Evolutionary conservation across 129 eudicot genomes (phyloP).

Genomic region (Solidago caesia): DNA sequence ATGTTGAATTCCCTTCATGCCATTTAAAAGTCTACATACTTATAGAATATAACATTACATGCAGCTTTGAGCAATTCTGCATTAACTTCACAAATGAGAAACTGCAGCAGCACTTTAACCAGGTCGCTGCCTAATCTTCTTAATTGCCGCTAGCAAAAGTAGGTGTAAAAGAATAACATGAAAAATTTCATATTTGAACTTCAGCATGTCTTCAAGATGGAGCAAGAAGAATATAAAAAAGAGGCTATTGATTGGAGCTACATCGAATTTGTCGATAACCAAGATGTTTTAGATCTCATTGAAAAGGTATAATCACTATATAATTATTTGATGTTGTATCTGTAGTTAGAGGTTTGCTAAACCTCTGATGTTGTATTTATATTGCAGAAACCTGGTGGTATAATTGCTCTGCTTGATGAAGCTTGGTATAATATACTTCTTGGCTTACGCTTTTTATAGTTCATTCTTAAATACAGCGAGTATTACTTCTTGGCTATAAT

Average conservation of each 20-base stretch:
- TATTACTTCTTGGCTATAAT: not conserved
- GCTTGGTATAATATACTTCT: conserved; percentile 67
- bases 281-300: conserved; percentile 98
- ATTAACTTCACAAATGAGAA: conserved; percentile 97
- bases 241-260: conserved; percentile 98
- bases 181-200: conserved; percentile 19
- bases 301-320: conserved; percentile 62
- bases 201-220: conserved; percentile 99
- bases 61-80: conserved; percentile 99
- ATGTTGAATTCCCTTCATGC: conserved; percentile 17
- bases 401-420: conserved; percentile 95
- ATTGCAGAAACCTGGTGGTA: conserved; percentile 98
- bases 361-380: conserved; percentile 23
- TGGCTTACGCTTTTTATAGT: conserved; percentile 15
- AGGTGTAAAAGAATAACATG: conserved; percentile 19
- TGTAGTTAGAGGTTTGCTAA: conserved; percentile 12
- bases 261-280: conserved; percentile 97
- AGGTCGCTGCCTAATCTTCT: conserved; percentile 48
- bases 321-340: conserved; percentile 6
- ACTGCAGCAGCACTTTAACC: conserved; percentile 98
- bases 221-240: conserved; percentile 95
- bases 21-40: not conserved
- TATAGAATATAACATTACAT: conserved; percentile 16
- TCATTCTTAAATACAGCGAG: not conserved
- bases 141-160: conserved; percentile 11